Evolutionary conservation across 2,329 filamentous ascomycete genomes (phyloP), one percentile per base, ranked within the genome.

Genomic region (Talaromyces sp.): DNA sequence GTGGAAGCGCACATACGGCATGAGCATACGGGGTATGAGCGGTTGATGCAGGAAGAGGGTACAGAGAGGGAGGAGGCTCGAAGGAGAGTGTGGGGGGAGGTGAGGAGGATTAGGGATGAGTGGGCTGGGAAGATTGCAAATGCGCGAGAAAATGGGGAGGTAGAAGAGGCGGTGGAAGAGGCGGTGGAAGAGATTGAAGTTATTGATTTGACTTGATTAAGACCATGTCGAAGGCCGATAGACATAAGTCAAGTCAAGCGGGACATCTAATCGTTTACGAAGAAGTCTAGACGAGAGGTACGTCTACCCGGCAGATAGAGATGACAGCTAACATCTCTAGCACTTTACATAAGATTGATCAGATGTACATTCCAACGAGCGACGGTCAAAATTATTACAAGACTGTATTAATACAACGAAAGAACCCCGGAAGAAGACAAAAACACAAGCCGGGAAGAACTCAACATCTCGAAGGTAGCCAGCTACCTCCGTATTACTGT

Each of bases 1-100:
- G 79, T 81, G 13, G 75, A 80, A 63, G 79, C 80, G 35, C 77
- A 81, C 71, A 78, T 82, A 62, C 71, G 80, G 27, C 79, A 82
- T 68, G 71, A 68, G 4, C 76, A 78, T 67, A 82, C 79, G 1
- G 69, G 72, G 0, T 82, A 81, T 59, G 79, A 82, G 7, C 60
- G 58, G 7, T 60, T 80, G 24, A 71, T 80, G 0, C 62, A 69
- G 3, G 47, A 63, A 0, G 76, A 41, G 27, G 22, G 75, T 0
- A 59, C 70, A 13, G 63, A 66, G 1, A 71, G 75, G 14, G 65
- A 68, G 6, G 60, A 71, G 16, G 78, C 77, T 6, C 71, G 78
- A n/a, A 67, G 72, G 49, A 65, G 56, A 6, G 75, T 79, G 10
- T 74, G 73, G 74, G 62, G 67, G 2, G 67, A 63, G 31, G 71